Percentiles rank a stretch among this genome's conserved stretches.
Evolutionary conservation across 75 land plant genomes (phyloP).

Genomic region (Pinus tabuliformis): DNA sequence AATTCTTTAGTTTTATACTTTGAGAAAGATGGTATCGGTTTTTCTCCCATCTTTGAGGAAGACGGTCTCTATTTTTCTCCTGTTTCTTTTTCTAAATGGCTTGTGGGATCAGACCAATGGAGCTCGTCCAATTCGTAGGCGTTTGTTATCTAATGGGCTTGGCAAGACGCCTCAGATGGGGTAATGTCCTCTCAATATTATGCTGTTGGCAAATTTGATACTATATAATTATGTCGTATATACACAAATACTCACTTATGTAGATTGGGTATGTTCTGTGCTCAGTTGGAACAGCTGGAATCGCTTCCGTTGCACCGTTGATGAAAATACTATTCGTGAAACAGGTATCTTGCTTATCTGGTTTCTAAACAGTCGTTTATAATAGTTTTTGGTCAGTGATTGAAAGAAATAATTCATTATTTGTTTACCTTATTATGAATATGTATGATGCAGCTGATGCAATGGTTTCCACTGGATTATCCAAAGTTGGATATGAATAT

Average conservation of each 20-base stretch:
- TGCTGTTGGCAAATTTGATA: not conserved
- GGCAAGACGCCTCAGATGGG: constrained; percentile 83
- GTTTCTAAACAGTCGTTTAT: not conserved
- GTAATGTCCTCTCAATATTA: constrained; percentile 15
- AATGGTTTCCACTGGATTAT: constrained; percentile 73
- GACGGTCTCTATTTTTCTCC: no score
- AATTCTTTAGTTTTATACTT: no score
- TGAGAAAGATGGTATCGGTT: no score
- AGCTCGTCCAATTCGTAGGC: no score
- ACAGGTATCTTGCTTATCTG: constrained; percentile 42
- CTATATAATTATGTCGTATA: not conserved
- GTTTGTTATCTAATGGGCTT: constrained; percentile 37
- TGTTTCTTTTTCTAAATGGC: no score
- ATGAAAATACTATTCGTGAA: constrained; percentile 59
- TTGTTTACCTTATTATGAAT: no score
- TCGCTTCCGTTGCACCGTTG: constrained; percentile 57
- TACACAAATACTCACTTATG: not conserved
- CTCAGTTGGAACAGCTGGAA: constrained; percentile 95
- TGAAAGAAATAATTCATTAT: not conserved
- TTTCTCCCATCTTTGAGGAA: no score
- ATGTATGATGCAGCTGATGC: constrained; percentile 70
- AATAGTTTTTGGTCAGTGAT: not conserved
- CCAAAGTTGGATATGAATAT: constrained; percentile 63
- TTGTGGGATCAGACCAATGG: no score
- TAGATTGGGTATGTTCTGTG: constrained; percentile 4